Percentiles rank a stretch among this genome's conserved stretches.
Conservation (phyloP, 164 flowering plant genomes). For the Piper betle region DNA sequence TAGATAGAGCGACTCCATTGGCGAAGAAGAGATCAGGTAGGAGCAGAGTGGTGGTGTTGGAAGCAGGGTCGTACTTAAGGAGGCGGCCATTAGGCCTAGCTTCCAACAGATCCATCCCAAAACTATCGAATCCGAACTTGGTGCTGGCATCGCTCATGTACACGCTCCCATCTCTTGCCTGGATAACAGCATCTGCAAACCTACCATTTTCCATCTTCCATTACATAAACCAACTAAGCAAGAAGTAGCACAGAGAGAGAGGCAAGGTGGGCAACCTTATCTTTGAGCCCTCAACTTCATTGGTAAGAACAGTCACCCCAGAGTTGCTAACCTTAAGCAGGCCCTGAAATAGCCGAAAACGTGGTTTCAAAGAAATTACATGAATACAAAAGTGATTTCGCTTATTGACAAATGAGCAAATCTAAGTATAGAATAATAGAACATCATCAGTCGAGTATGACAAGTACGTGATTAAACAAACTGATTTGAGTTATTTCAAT, state of each 20-base stretch:
- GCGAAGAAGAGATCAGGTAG: constrained; percentile 38
- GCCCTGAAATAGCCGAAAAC: constrained; percentile 27
- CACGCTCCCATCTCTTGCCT: constrained; percentile 43
- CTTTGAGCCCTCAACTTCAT: constrained; percentile 40
- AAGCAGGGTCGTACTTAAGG: constrained; percentile 40
- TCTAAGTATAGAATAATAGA: no score
- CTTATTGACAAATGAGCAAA: no score
- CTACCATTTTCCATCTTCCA: constrained; percentile 13
- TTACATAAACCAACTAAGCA: not conserved
- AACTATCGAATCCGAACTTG: constrained; percentile 36
- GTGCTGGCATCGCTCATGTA: constrained; percentile 62
- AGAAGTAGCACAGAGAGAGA: not conserved
- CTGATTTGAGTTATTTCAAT: no score
- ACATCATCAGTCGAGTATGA: no score
- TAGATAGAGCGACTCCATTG: constrained; percentile 71
- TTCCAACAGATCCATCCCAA: constrained; percentile 47
- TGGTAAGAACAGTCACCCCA: constrained; percentile 31
- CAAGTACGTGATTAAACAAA: no score
- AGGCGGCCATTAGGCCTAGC: constrained; percentile 65
- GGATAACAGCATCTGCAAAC: constrained; percentile 60
- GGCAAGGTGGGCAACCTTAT: no score
- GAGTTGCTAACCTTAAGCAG: constrained; percentile 40
- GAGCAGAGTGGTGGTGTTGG: constrained; percentile 27
- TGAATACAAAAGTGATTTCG: no score
- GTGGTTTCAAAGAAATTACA: not conserved